These are phyloP conservation scores for Erigeron canadensis DNA, from an alignment of 129 eudicot genomes.

Conservation along the genomic window DNA sequence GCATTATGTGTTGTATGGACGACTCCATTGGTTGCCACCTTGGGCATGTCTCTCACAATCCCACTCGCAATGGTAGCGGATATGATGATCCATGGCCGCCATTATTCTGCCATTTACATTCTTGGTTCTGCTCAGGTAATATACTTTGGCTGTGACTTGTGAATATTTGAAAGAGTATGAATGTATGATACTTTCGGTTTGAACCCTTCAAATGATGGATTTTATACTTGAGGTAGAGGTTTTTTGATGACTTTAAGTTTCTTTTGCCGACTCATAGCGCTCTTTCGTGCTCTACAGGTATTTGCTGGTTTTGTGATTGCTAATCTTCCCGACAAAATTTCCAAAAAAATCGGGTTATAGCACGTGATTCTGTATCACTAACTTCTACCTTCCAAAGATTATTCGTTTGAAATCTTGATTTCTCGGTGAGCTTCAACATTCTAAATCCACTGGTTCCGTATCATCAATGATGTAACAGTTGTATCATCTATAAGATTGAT, in stretches of 20 bases:
- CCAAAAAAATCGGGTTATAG: constrained; percentile 65
- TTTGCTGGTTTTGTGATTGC: constrained; percentile 92
- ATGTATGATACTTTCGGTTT: neutral
- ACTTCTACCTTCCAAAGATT: constrained; percentile 13
- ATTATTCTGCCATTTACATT: constrained; percentile 89
- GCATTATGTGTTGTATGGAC: constrained; percentile 99
- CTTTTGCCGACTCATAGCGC: neutral
- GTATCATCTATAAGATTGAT: constrained; percentile 8
- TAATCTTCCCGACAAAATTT: constrained; percentile 64
- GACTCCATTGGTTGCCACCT: constrained; percentile 95
- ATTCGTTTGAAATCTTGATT: constrained; percentile 23
- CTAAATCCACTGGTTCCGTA: neutral
- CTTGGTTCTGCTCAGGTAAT: constrained; percentile 95
- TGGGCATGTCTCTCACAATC: constrained; percentile 96
- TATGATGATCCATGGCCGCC: constrained; percentile 96
- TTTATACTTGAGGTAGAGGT: neutral
- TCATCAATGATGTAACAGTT: constrained; percentile 4
- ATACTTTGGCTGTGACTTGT: neutral
- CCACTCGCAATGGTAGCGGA: constrained; percentile 99
- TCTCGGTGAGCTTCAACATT: constrained; percentile 17
- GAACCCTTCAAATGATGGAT: neutral
- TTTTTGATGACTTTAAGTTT: neutral
- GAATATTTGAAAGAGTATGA: neutral
- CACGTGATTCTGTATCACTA: constrained; percentile 27
- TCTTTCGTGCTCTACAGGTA: constrained; percentile 42